Conservation (phyloP, 1,139 yeast species). For the Eremothecium cymbalariae region DNA sequence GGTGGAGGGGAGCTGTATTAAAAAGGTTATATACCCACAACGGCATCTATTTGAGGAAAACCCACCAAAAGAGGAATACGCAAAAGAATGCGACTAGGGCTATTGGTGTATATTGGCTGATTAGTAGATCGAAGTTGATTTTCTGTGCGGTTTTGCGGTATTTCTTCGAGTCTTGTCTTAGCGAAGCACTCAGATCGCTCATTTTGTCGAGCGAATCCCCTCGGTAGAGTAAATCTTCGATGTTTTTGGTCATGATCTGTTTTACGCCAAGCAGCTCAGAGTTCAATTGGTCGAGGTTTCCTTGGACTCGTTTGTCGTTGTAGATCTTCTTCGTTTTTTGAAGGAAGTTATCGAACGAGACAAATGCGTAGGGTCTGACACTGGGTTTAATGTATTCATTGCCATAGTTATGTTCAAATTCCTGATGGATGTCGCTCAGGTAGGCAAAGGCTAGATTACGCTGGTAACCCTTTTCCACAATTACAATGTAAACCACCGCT, state of each 20-base stretch:
- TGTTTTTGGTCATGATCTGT: constrained; percentile 90
- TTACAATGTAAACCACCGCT: constrained; percentile 64
- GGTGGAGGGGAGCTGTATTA: no score
- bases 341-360: constrained; percentile 75
- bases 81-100: constrained; percentile 64
- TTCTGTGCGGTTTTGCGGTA: constrained; percentile 85
- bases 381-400: constrained; percentile 53
- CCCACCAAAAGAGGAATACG: constrained; percentile 77
- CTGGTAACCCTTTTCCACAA: constrained; percentile 74
- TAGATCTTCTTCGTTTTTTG: constrained; percentile 82
- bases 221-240: constrained; percentile 85
- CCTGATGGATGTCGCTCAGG: constrained; percentile 70
- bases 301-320: constrained; percentile 85
- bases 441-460: constrained; percentile 84
- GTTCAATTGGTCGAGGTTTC: constrained; percentile 77
- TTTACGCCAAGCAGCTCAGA: constrained; percentile 89
- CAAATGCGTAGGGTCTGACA: constrained; percentile 83
- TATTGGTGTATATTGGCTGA: constrained; percentile 84
- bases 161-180: constrained; percentile 77
- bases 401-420: constrained; percentile 75
- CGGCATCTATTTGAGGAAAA: constrained; percentile 51
- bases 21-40: no score
- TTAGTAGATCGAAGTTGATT: constrained; percentile 80
- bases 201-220: constrained; percentile 91
- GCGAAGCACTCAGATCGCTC: constrained; percentile 77